Evolutionary conservation across 148 eudicot species (phyloP), one percentile per base, ranked within the genome.

Genomic region (Amaranthus hypochondriacus): DNA sequence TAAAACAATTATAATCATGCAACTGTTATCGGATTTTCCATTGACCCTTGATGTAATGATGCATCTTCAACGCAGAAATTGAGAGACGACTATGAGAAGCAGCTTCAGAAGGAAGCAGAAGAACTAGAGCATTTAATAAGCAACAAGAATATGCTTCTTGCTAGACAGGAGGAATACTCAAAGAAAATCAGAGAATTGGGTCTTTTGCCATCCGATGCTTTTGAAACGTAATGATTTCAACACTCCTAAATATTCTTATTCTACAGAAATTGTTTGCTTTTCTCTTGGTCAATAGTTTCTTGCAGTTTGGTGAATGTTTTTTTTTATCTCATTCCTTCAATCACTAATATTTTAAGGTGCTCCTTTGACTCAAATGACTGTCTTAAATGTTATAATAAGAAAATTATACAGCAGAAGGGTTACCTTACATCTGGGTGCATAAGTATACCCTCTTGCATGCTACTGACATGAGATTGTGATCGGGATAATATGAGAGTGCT

Each of bases 171-270:
- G 71, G 99, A 92, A 71, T 90, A 83, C 85, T 87, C 97, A 50
- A 92, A 92, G 88, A 96, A 90, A 82, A 96, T 92, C 79, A 89
- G 97, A 76, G 99, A 92, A 77, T 75, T 96, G 85, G 99, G 99
- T 47, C 86, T 91, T 50, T 71, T 96, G 66, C 86, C 99, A 9
- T 89, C 99, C 48, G 99, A 96, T 81, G 96, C 98, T 67, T 92
- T 92, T 84, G 96, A 96, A 70, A 86, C 82, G 99, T 96, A 92
- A 64, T 69, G 75, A 70, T 75, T 69, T 46, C 54, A 48, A 56
- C 51, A 74, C 66, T 68, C n/a, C 44, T 18, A 72, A 6, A 47
- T 21, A 14, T 56, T 11, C 48, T 39, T 70, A 12, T 68, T 39
- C 0, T 53, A 55, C 63, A 46, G 68, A 50, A 52, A n/a, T 4